Base-by-base conservation (phyloP, 2,329 filamentous ascomycete genomes). In the Keithomyces neogunnii region DNA sequence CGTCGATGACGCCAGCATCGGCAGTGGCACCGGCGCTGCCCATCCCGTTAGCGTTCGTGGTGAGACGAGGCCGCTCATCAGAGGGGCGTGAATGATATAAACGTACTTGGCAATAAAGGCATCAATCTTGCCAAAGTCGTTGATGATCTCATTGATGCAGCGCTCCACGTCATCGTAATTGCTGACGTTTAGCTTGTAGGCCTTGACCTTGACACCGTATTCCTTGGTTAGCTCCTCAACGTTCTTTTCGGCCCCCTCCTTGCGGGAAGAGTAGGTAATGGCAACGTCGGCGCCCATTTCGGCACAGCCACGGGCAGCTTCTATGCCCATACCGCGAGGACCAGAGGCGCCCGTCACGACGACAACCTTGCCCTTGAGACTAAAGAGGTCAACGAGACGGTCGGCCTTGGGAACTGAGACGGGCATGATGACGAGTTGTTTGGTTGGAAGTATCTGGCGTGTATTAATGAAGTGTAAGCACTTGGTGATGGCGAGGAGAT, bases 81-180 rank as follows among this genome's bases (percentile, higher is more conserved):
- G 5, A 73, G 80, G 1, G 78, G 77, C 48, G 82, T 77, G 36
- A 10, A 10, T 5, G 28, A 8, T 1, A 13, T 4, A 5, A 31
- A 80, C 85, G 40, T 78, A 84, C 67, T 90, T 89, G 60, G 86
- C 86, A 50, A 90, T 78, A 59, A 90, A 88, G 55, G 84, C 79
- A 57, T 89, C 86, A 52, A 89, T 80, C 47, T 82, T 80, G 60
- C 84, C 83, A 64, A 90, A 91, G 63, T 91, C 87, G 58, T 73
- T 71, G 63, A 86, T 76, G 57, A 90, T 82, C 35, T 89, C 80
- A 51, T 72, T 70, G 51, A 83, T 71, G 57, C 80, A 73, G 45
- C 70, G 64, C 63, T 81, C 69, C 51, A 82, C 74, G 8, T 74
- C 68, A 11, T 67, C 60, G 58, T 73, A 78, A 53, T 80, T 71